Base-by-base conservation (phyloP, 257 asterid species). In the Rehmannia glutinosa region DNA sequence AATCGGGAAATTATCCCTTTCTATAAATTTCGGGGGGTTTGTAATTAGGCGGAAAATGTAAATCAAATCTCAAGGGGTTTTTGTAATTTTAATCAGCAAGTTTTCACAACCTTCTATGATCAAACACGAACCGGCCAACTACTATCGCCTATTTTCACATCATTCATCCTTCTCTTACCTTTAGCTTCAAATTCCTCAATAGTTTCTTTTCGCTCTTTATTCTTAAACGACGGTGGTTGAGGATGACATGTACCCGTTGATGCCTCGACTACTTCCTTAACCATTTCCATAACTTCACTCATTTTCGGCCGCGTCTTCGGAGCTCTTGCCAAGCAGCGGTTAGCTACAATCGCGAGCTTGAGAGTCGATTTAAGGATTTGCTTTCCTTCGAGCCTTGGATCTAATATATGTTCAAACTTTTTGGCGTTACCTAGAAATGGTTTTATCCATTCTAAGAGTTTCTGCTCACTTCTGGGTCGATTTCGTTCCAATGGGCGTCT, bases 401-500 rank as follows among this genome's bases (percentile, higher is more conserved):
- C 97, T 55, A 88, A 11, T 82, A 88, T 81, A 7, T 63, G 82
- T 30, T 83, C 83, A 64, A 91, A 88, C 84, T 83, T 88, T 66
- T 76, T 84, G 10, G 82, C 72, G 23, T 88, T 86, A 1, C 92
- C 78, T 68, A 86, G 39, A 80, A 80, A 74, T 10, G 92, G 95
- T 43, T 79, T 86, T 57, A 91, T 83, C 96, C 97, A 91, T 58
- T 83, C 95, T 20, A 91, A 57, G 17, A 88, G 92, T 68, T 88
- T 91, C 69, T 91, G 97, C 77, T 91, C 96, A 27, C 69, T 77
- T 75, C 68, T 86, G 9, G 96, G 97, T 3, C 86, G 84, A 70
- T 82, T 83, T 12, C 95, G 69, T 38, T 88, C 97, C 77, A 86
- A 45, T 9, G 96, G 97, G n/a, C 91, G 84, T 50, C 96, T 80